These are phyloP conservation scores for Hortiboletus campestris DNA, from an alignment of 768 basidiomycete genomes.

Conservation along the genomic window DNA sequence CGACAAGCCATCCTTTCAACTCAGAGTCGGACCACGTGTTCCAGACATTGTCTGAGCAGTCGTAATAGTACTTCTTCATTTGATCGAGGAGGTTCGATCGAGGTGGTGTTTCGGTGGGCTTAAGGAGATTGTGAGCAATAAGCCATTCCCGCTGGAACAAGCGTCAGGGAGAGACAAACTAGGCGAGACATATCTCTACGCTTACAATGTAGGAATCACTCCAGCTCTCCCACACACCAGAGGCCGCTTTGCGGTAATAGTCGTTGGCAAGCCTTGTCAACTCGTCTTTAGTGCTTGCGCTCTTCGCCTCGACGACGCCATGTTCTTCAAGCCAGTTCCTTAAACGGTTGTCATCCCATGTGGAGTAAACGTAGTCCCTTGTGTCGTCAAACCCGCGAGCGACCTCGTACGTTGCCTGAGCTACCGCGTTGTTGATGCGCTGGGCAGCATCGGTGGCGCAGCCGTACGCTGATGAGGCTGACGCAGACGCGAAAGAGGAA, in stretches of 20 bases:
- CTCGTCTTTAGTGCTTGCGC: conserved; percentile 55
- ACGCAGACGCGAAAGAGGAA: conserved; percentile 45
- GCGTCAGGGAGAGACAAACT: neutral
- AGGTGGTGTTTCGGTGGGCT: conserved; percentile 51
- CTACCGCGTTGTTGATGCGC: conserved; percentile 40
- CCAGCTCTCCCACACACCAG: conserved; percentile 83
- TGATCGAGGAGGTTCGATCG: conserved; percentile 55
- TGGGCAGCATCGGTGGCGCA: conserved; percentile 37
- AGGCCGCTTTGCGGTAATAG: conserved; percentile 58
- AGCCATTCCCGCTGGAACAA: conserved; percentile 75
- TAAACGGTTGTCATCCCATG: conserved; percentile 82
- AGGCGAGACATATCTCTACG: neutral
- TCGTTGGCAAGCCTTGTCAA: conserved; percentile 66
- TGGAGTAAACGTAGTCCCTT: conserved; percentile 86
- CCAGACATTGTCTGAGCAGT: conserved; percentile 51
- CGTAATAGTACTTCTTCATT: conserved; percentile 82
- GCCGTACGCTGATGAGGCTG: conserved; percentile 52
- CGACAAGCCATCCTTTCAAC: conserved; percentile 75
- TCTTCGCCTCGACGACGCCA: conserved; percentile 65
- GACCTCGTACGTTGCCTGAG: conserved; percentile 54
- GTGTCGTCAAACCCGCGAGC: conserved; percentile 58
- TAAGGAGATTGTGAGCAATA: conserved; percentile 69
- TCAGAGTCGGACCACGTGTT: conserved; percentile 76
- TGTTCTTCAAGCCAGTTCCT: conserved; percentile 72
- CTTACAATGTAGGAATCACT: conserved; percentile 78